Base-by-base conservation (phyloP, 108 stramenopile species). In the Pseudonitzschia pungens region DNA sequence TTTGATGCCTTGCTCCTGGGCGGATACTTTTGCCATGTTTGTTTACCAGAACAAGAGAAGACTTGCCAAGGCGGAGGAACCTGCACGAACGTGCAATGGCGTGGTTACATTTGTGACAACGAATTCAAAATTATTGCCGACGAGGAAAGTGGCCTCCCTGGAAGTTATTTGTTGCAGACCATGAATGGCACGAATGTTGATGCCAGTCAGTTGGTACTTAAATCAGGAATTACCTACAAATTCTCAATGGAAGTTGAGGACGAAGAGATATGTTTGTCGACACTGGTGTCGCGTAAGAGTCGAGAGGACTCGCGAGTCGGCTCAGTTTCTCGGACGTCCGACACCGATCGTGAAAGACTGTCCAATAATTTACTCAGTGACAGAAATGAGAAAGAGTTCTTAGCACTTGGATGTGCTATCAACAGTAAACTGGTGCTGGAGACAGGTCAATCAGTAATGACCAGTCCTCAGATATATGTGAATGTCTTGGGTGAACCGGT, bases 1-100 rank as follows among this genome's bases (percentile, higher is more conserved):
- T 84, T 84, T 57, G 84, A 84, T 57, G 84, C 84, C 4, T 36
- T 84, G 26, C 74, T 84, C 14, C 66, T 84, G 20, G 84, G 84
- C 36, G 84, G 84, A 21, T 84, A 84, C 48, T 84, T 75, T 62
- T 84, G 84, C 42, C 84, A 84, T 51, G 0, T 15, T 4, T 84
- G 84, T 43, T 43, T 84, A 7, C 81, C 81, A 7, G 43, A 70
- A 22, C 54, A 75, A 40, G 60, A 62, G 7, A 26, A 40, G 16
- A 62, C 20, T 14, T 62, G 79, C 58, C 18, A 48, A 51, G 48
- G 48, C 48, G 15, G 79, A 74, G 42, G 83, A 75, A 48, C 80
- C 18, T 62, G 60, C 29, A 31, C 32, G 14, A 62, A 62, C 20
- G 36, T 62, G 6, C 60, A 81, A 33, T 81, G 84, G 84, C 41